Base-by-base conservation (phyloP, 495 filamentous ascomycete genomes). In the Neurospora sp. region DNA sequence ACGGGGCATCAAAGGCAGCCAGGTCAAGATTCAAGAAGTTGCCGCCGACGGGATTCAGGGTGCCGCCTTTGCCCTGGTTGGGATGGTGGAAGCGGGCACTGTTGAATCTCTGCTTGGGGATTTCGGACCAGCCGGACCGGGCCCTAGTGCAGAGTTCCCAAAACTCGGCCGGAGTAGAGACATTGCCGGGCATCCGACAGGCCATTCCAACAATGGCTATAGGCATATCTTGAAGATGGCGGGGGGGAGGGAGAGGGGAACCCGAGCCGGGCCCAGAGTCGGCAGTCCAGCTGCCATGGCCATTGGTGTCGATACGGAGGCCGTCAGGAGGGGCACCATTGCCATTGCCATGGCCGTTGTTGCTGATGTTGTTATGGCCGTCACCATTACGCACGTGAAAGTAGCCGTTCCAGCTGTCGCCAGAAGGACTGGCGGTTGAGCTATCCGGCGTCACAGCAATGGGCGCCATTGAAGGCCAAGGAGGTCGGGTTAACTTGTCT, bases 1-100 rank as follows among this genome's bases (percentile, higher is more conserved):
- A 97, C 0, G 90, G 87, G 27, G 93, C 90, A 73, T 97, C 93
- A 75, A 96, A 97, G 3, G 91, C 85, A 9, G 90, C 88, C 0
- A 93, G 89, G 75, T 96, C 76, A 88, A 88, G 79, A 73, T 82
- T 81, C 71, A 96, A 90, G 82, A 93, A 97, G 82, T 91, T 92
- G 5, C 93, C 93, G 70, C 91, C 94, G 12, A 91, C 88, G 0
- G 92, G 91, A 59, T 89, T 91, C 73, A 91, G 91, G 77, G 91
- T 93, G 59, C 89, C 89, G 6, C 84, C 89, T 54, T 92, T 92
- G 27, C 91, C 90, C 41, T 91, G 87, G 78, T 95, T 92, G 66
- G 90, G 92, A 75, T 96, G 93, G 39, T 89, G 88, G 75, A 93
- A 90, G 20, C 91, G 90, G 76, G 91, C 88, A 5, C 77, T 82